Conservation (phyloP, 345 rosid species). For the Combretum micranthum region DNA sequence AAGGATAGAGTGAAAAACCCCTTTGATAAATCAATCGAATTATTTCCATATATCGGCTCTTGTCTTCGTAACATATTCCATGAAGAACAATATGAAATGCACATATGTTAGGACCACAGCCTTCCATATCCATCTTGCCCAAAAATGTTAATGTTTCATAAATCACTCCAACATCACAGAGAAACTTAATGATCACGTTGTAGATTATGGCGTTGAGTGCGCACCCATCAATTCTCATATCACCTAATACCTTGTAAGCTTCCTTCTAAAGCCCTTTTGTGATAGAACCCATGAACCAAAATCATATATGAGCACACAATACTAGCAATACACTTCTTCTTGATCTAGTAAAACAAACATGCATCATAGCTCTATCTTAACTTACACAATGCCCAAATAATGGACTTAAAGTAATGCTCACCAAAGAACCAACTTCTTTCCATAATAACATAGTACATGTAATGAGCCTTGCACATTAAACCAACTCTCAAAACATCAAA, state of each 20-base stretch:
- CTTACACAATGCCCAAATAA: conserved; percentile 35
- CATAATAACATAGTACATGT: conserved; percentile 13
- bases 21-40: conserved; percentile 14
- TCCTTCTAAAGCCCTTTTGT: conserved; percentile 21
- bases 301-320: conserved; percentile 31
- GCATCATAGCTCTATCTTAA: conserved; percentile 19
- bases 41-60: conserved; percentile 9
- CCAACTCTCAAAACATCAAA: conserved; percentile 18
- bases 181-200: conserved; percentile 27
- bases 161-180: conserved; percentile 23
- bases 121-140: conserved; percentile 24
- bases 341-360: conserved; percentile 21
- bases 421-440: conserved; percentile 15
- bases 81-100: conserved; percentile 27
- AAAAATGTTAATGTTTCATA: conserved; percentile 18
- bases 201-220: conserved; percentile 25
- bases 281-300: conserved; percentile 32
- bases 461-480: conserved; percentile 18
- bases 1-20: conserved; percentile 21
- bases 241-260: conserved; percentile 19
- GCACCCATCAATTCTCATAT: conserved; percentile 20
- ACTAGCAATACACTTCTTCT: conserved; percentile 22
- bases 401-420: conserved; percentile 20
- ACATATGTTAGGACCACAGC: conserved; percentile 22
- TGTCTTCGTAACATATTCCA: conserved; percentile 20